Evolutionary conservation across 2,329 filamentous ascomycete genomes (phyloP), one percentile per base, ranked within the genome.

Genomic region (Magnaporthales sp.): DNA sequence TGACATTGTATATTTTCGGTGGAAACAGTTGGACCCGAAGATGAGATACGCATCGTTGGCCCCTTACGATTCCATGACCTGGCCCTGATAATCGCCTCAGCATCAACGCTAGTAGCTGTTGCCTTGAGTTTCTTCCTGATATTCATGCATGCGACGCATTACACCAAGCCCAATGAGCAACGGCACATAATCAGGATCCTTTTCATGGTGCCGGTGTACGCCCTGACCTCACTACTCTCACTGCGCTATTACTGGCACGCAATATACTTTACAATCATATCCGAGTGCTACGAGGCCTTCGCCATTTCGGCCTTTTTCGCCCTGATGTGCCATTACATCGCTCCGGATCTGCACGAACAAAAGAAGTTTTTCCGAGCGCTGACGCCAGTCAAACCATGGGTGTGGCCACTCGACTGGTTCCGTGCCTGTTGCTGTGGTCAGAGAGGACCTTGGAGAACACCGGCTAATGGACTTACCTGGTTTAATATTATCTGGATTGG

Each of bases 211-310:
- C 92, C 92, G 54, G 82, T 96, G 68, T 96, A 96, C 76, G 83
- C 89, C 64, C 81, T 88, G 54, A 88, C 92, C 24, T 88, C 90
- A 38, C 91, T 91, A 74, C 83, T 94, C 51, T 88, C 88, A 68
- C 86, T 92, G 71, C 82, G 84, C 70, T 93, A 85, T 79, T 94
- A 95, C 80, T 86, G 84, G 75, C 85, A 93, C 73, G 87, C 89
- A 63, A 86, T 95, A 67, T 96, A 96, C 79, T 95, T 90, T 75
- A 84, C 91, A 73, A 88, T 95, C 65, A 80, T 94, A 60, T 87
- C 90, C 72, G 90, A 95, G 75, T 94, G 91, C 78, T 96, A 96
- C 76, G 92, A 96, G 79, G 91, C 92, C 11, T 94, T 96, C 73
- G 91, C 91, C 67, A 93, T 96, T 70, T 89, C 91, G 31, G 91